Evolutionary conservation across 805 yeast species (phyloP).

Genomic region (Wickerhamiella hasegawae): DNA sequence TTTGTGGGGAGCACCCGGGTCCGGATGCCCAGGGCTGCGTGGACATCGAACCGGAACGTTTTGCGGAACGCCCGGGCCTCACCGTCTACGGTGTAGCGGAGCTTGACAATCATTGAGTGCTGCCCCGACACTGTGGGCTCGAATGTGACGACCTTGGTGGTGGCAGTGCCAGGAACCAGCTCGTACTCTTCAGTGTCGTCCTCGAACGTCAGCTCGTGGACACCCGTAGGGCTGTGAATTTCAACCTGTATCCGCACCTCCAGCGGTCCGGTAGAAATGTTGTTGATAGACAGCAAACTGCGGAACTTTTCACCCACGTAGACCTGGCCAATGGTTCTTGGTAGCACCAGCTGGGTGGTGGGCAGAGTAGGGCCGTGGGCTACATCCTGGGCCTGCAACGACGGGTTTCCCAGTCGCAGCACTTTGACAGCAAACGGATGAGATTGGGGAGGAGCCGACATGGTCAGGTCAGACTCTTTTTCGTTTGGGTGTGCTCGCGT

Average conservation of each 20-base stretch:
- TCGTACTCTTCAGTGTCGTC: too few relatives aligned
- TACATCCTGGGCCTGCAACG: conserved; percentile 11
- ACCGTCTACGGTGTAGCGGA: conserved; percentile 10
- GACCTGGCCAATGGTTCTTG: conserved; percentile 16
- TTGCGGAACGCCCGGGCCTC: conserved; percentile 13
- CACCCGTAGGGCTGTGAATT: not conserved
- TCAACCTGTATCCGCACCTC: conserved; percentile 2
- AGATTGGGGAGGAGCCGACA: not conserved
- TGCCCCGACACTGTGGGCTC: conserved; percentile 18
- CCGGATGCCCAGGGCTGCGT: conserved; percentile 19
- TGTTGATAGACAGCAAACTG: conserved; percentile 13
- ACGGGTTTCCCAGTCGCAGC: conserved; percentile 19
- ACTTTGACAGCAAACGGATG: conserved; percentile 14
- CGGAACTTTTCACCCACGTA: conserved; percentile 21
- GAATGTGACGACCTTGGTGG: conserved; percentile 6
- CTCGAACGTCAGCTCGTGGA: too few relatives aligned
- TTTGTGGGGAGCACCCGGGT: conserved; percentile 12
- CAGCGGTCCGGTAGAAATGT: not conserved
- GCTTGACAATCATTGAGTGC: conserved; percentile 14
- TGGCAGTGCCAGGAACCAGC: not conserved
- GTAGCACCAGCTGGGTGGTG: conserved; percentile 12
- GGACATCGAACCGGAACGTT: conserved; percentile 17
- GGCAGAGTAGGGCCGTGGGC: conserved; percentile 9
- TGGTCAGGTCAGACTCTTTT: not conserved
- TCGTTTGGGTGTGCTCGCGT: too few relatives aligned